Evolutionary conservation across 1,284 basidiomycete species (phyloP), one percentile per base, ranked within the genome.

Genomic region (Exobasidium rhododendri): DNA sequence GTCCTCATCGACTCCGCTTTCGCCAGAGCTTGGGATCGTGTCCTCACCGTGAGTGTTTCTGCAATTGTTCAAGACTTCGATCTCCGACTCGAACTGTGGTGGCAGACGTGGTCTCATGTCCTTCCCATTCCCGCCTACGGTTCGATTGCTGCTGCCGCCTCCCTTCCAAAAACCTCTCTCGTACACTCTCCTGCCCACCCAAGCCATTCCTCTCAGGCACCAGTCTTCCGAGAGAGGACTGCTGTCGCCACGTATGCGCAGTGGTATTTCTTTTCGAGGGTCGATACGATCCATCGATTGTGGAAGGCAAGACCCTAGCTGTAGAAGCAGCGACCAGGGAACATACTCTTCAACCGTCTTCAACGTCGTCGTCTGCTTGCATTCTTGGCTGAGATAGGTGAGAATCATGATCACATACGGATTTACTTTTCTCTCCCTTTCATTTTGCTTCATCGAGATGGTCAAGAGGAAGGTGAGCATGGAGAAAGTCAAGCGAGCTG

Each of bases 191-290:
- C 91, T 85, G 4, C 90, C 89, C 1, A 91, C 88, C 94, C 94
- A 98, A 67, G 92, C 90, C 86, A 94, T 90, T 2, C 96, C 96
- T 31, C 94, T 85, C 64, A 97, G 81, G 71, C 90, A 91, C 92
- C 93, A 97, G 79, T 98, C 96, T 80, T 98, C 96, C 0, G 90
- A 86, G 2, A 98, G 82, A 0, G 92, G 89, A 13, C 85, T 82
- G 13, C 14, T 29, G 59, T 85, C 87, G 6, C 85, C 71, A 14
- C 81, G 78, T 6, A 84, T 76, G 54, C 82, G 81, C 14, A 73
- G 70, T 11, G 73, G 66, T 11, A 53, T 32, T 28, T 58, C 56
- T 11, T 31, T 29, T 30, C 56, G 60, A 10, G 56, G 60, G 35
- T 62, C 44, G 26, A 58, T 58, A 26, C n/a, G 17, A 14, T 31